These are phyloP conservation scores for Priceomyces melissophilus DNA, from an alignment of 805 yeast genomes.

Conservation along the genomic window DNA sequence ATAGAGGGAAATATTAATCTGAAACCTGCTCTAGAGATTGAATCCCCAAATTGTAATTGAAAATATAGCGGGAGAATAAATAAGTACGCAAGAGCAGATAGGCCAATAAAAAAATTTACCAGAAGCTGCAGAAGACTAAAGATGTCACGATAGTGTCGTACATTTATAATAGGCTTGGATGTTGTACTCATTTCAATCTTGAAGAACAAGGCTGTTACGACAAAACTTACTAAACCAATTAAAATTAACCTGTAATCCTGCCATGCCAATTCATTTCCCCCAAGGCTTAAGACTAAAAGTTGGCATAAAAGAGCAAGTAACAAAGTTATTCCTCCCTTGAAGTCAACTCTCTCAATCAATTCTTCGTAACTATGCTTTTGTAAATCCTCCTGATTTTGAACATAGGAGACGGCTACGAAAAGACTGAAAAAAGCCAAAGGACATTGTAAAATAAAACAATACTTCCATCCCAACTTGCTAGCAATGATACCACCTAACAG, in stretches of 20 bases:
- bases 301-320: conserved; percentile 30
- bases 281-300: conserved; percentile 22
- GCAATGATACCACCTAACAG: conserved; percentile 57
- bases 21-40: conserved; percentile 39
- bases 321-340: conserved; percentile 28
- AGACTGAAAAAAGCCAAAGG: conserved; percentile 48
- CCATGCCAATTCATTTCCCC: conserved; percentile 20
- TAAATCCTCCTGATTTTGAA: conserved; percentile 25
- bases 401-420: conserved; percentile 22
- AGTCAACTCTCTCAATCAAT: conserved; percentile 25
- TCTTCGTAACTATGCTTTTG: conserved; percentile 4
- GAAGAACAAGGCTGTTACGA: conserved; percentile 12
- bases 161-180: conserved; percentile 33
- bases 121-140: conserved; percentile 21
- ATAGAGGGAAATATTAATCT: conserved; percentile 39
- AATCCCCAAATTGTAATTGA: conserved; percentile 39
- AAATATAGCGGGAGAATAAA: conserved; percentile 42
- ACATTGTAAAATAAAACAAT: conserved; percentile 51
- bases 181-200: conserved; percentile 19
- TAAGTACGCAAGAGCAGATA: conserved; percentile 37
- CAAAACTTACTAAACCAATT: conserved; percentile 11
- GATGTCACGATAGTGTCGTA: conserved; percentile 17
- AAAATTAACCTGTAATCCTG: conserved; percentile 9
- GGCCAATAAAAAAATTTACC: conserved; percentile 35
- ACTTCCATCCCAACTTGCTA: conserved; percentile 61